phyloP scores from a whole-genome alignment of 441 rosid genomes.

The Viola pubescens region DNA sequence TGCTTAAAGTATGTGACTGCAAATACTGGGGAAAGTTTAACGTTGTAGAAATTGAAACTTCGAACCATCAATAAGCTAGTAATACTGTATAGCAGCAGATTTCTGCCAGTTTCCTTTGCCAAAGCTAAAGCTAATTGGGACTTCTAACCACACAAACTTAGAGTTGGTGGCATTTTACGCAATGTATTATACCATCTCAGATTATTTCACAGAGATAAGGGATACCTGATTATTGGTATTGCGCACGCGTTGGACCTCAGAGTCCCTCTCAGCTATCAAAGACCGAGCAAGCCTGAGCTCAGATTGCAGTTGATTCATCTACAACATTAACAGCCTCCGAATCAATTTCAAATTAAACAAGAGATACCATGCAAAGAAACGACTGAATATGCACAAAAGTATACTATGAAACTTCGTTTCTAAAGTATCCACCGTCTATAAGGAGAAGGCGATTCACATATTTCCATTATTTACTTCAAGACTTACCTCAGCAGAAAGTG shows the following conservation, averaged over 20 bases:
- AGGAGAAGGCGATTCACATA: not conserved
- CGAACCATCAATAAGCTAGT: no score
- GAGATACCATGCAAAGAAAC: not conserved
- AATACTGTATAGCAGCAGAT: no score
- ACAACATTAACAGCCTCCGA: conserved; percentile 12
- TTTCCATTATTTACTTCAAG: conserved; percentile 1
- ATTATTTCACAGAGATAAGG: no score
- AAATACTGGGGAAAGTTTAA: no score
- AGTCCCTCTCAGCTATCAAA: conserved; percentile 77
- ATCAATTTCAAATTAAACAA: not conserved
- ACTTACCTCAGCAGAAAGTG: conserved; percentile 89
- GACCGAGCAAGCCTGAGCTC: conserved; percentile 90
- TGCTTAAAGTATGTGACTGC: no score
- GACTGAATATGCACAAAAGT: no score
- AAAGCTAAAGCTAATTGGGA: no score
- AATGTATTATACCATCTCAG: no score
- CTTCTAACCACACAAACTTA: no score
- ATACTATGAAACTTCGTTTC: not conserved
- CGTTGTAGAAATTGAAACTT: no score
- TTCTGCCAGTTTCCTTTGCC: no score
- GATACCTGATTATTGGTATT: conserved; percentile 76
- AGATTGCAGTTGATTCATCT: conserved; percentile 93
- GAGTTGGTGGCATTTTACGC: no score
- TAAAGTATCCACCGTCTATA: conserved; percentile 6
- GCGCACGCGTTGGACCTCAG: conserved; percentile 73